phyloP scores from a whole-genome alignment of 768 basidiomycete species.

The Pleurotus citrinopileatus region DNA sequence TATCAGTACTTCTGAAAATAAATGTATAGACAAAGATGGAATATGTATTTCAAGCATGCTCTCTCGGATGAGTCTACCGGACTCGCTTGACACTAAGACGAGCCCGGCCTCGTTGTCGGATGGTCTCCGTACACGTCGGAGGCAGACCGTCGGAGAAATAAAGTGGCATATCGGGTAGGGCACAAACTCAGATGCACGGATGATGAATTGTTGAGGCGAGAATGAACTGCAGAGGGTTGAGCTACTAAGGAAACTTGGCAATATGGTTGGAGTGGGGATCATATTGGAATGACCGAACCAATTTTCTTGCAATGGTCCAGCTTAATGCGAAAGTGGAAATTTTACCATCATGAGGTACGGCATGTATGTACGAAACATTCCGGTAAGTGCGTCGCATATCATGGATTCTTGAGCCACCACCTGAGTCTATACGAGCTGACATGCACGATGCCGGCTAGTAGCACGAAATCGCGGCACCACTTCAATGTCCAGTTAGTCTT shows the following conservation, averaged over 20 bases:
- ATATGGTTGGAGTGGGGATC: too few relatives aligned
- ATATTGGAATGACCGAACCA: too few relatives aligned
- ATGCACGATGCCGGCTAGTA: too few relatives aligned
- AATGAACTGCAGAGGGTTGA: too few relatives aligned
- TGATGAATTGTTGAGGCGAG: background rate
- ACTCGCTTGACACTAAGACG: background rate
- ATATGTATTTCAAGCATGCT: background rate
- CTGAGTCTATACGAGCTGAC: background rate
- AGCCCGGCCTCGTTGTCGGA: background rate
- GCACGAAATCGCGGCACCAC: background rate
- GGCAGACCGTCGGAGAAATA: background rate
- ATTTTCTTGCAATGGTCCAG: too few relatives aligned
- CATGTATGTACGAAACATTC: background rate
- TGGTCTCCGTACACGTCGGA: background rate
- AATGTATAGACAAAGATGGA: background rate
- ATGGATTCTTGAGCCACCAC: background rate
- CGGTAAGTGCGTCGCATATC: background rate
- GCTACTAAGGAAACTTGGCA: too few relatives aligned
- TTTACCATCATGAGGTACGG: background rate
- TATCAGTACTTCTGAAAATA: background rate
- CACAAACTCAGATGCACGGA: background rate
- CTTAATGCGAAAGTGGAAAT: too few relatives aligned
- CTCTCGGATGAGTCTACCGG: background rate
- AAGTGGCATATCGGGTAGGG: background rate
- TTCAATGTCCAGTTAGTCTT: background rate